Conservation (phyloP, 2,329 filamentous ascomycete genomes). For the Leptographium galeiforme region DNA sequence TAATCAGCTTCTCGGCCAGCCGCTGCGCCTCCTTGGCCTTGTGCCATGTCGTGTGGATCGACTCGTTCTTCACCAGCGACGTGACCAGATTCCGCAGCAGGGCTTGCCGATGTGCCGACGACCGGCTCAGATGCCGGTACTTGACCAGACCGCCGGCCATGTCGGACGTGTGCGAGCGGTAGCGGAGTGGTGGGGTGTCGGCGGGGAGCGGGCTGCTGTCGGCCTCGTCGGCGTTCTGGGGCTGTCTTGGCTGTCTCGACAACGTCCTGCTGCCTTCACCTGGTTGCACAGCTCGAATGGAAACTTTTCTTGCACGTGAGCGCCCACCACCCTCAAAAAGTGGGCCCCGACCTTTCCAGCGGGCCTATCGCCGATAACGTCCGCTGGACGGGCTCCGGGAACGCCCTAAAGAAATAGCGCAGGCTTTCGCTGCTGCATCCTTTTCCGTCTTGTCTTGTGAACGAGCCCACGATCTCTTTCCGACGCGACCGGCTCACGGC, state of each 20-base stretch:
- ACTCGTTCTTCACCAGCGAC: constrained; percentile 83
- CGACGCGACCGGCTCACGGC: neutral
- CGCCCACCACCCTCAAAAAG: neutral
- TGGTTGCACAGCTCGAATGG: neutral
- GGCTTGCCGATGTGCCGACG: constrained; percentile 77
- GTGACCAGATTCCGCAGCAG: constrained; percentile 93
- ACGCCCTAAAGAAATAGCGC: neutral
- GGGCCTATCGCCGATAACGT: neutral
- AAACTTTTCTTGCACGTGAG: neutral
- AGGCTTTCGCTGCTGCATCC: neutral
- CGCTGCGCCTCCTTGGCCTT: constrained; percentile 97
- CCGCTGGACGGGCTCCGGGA: neutral
- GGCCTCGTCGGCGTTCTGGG: neutral
- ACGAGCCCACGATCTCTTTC: neutral
- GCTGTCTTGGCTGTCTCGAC: too few species aligned
- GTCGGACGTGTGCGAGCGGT: neutral
- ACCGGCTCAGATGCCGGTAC: constrained; percentile 78
- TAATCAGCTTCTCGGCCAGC: constrained; percentile 87
- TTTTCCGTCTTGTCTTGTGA: too few species aligned
- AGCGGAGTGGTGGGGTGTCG: neutral
- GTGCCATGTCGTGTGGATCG: constrained; percentile 86
- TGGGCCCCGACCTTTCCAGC: neutral
- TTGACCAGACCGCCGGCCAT: constrained; percentile 84
- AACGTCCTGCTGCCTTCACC: too few species aligned
- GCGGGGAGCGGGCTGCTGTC: neutral